Conservation (phyloP, 2,329 filamentous ascomycete species). For the Alternaria metachromatica region DNA sequence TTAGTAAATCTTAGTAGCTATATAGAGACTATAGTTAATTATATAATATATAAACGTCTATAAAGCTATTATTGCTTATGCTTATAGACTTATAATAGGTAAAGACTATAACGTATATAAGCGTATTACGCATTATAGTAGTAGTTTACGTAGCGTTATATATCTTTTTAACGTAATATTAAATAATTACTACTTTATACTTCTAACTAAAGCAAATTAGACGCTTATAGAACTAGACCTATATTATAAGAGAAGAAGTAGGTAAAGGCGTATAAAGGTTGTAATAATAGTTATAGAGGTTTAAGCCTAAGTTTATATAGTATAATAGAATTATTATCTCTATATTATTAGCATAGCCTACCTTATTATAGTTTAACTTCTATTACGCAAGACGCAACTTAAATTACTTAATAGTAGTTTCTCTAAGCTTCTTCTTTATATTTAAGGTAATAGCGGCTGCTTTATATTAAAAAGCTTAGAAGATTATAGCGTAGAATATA, state of each 20-base stretch:
- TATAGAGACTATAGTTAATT: neutral
- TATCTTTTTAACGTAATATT: neutral
- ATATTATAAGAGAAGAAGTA: too few species aligned
- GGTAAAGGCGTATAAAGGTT: neutral
- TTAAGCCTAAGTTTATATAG: neutral
- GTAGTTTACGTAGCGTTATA: neutral
- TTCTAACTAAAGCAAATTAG: too few species aligned
- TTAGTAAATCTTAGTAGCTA: neutral
- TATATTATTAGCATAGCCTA: neutral
- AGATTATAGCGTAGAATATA: too few species aligned
- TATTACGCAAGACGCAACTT: neutral
- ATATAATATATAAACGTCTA: neutral
- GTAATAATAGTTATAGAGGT: neutral
- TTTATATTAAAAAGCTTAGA: too few species aligned
- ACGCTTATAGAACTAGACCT: too few species aligned
- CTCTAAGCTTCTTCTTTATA: too few species aligned
- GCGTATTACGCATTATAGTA: neutral
- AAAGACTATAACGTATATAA: neutral
- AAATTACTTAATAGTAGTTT: neutral
- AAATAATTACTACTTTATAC: neutral
- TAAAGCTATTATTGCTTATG: neutral
- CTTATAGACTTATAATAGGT: neutral
- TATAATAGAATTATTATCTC: neutral
- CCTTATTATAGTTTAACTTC: neutral
- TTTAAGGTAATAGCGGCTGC: too few species aligned